A percentile compares a stretch with the other conserved stretches of the same genome.
phyloP scores from a whole-genome alignment of 73 alveolate species.

The Paramecium tetraurelia region DNA sequence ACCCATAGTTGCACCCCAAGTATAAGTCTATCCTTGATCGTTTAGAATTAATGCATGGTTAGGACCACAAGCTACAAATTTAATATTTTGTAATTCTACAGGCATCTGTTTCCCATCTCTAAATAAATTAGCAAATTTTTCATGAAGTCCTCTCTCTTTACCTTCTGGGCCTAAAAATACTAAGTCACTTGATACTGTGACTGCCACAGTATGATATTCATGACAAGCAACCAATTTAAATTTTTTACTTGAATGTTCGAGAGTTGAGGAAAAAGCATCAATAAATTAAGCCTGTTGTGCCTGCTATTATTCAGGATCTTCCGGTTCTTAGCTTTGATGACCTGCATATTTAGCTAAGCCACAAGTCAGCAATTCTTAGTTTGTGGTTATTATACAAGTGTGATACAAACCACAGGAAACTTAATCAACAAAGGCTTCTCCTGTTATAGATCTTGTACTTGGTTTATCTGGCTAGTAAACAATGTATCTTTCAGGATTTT shows the following conservation, averaged over 20 bases:
- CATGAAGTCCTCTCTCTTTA: slow-evolving; percentile 25
- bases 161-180: slow-evolving; percentile 5
- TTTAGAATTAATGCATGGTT: neutral
- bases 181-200: neutral
- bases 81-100: neutral
- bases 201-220: slow-evolving; percentile 13
- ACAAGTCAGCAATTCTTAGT: neutral
- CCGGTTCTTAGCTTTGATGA: slow-evolving; percentile 13
- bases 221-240: slow-evolving; percentile 32
- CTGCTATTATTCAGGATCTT: neutral
- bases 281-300: neutral
- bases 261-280: neutral
- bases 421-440: neutral
- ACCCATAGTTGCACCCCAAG: slow-evolving; percentile 33
- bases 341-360: slow-evolving; percentile 24
- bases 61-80: slow-evolving; percentile 26
- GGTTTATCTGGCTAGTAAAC: slow-evolving; percentile 38
- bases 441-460: neutral
- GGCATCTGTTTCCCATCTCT: neutral
- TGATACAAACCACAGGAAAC: slow-evolving; percentile 37
- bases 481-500: slow-evolving; percentile 54
- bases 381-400: neutral
- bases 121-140: neutral
- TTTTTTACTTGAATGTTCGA: neutral
- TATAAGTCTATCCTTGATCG: neutral